Conservation (phyloP, 129 eudicot species). For the Saussurea involucrata region DNA sequence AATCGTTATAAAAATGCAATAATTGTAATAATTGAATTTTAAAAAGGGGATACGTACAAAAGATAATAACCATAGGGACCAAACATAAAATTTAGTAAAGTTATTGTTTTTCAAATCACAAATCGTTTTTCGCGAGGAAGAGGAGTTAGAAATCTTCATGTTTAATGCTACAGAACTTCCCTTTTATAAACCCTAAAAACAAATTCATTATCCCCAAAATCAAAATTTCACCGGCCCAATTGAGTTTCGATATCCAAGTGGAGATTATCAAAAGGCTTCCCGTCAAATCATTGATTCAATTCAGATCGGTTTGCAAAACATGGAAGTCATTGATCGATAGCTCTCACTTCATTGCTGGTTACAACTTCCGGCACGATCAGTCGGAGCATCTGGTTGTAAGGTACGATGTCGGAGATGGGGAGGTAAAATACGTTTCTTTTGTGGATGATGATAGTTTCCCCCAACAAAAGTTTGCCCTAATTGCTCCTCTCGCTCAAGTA, state of each 20-base stretch:
- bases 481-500: not conserved
- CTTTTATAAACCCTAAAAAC: no score
- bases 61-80: no score
- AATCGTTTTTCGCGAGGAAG: no score
- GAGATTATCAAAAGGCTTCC: not conserved
- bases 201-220: not conserved
- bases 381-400: not conserved
- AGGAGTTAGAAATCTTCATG: no score
- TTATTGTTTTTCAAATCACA: no score
- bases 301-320: constrained; percentile 20
- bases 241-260: not conserved
- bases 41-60: no score
- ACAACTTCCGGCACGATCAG: no score
- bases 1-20: no score
- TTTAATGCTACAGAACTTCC: no score
- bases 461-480: not conserved
- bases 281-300: constrained; percentile 31
- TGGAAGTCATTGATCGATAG: constrained; percentile 15
- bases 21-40: no score
- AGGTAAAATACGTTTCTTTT: not conserved
- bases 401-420: not conserved
- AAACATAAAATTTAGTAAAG: no score
- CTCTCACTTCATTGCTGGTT: not conserved
- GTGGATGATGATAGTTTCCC: constrained; percentile 7
- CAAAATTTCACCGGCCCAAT: no score